Conservation (phyloP, 768 basidiomycete species). For the Xerocomus spinulosus region DNA sequence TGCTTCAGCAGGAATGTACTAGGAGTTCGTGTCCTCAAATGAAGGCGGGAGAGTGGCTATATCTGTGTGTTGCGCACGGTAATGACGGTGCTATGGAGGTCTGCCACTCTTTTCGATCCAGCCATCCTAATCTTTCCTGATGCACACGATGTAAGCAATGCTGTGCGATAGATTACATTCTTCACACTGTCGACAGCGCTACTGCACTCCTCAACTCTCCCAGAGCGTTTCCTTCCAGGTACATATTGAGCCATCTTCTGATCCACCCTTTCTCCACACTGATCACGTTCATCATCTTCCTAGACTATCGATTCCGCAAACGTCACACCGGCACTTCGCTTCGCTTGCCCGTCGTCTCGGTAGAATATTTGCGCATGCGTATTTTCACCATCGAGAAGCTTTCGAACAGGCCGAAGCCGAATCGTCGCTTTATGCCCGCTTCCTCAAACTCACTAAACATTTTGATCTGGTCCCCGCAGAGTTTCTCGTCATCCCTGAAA, state of each 20-base stretch:
- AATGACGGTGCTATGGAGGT: conserved; percentile 87
- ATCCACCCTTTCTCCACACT: conserved; percentile 20
- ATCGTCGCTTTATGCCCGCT: conserved; percentile 84
- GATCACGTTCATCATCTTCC: conserved; percentile 5
- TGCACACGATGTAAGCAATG: conserved; percentile 58
- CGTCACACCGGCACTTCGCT: conserved; percentile 84
- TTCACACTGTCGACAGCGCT: conserved; percentile 90
- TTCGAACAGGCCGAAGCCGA: conserved; percentile 91
- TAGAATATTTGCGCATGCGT: conserved; percentile 94
- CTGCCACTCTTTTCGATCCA: conserved; percentile 15
- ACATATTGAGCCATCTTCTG: conserved; percentile 19
- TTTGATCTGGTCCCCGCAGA: conserved; percentile 80
- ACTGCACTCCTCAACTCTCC: conserved; percentile 89
- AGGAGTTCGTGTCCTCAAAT: conserved; percentile 88
- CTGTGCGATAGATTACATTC: conserved; percentile 94
- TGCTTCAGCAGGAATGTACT: conserved; percentile 83
- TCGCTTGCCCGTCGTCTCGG: conserved; percentile 88
- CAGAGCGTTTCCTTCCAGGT: conserved; percentile 90
- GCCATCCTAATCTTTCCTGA: conserved; percentile 15
- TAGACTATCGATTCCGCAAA: conserved; percentile 75
- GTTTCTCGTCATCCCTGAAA: conserved; percentile 75
- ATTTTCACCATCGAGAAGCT: conserved; percentile 88
- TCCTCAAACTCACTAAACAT: conserved; percentile 74
- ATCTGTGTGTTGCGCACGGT: conserved; percentile 92
- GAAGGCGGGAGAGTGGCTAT: conserved; percentile 99